Evolutionary conservation across 2,329 filamentous ascomycete genomes (phyloP).

Genomic region (Colletotrichum sp.): DNA sequence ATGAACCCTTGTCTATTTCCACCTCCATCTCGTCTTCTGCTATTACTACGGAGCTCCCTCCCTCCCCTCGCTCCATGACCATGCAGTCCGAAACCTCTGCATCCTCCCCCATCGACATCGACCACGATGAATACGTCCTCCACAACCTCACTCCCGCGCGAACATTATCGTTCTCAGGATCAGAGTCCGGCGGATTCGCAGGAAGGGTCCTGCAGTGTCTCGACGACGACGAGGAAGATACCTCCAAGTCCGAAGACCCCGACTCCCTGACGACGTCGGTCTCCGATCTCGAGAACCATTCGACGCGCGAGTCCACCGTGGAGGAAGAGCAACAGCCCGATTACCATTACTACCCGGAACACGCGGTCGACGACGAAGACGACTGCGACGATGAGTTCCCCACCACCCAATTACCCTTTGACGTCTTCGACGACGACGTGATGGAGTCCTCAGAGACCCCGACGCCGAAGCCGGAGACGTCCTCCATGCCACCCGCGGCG

Average conservation of each 20-base stretch:
- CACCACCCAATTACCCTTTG: conserved; percentile 42
- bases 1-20: conserved; percentile 46
- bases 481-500: conserved; percentile 14
- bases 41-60: conserved; percentile 38
- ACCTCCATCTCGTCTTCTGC: conserved; percentile 26
- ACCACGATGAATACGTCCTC: conserved; percentile 35
- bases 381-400: conserved; percentile 35
- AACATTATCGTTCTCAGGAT: conserved; percentile 57
- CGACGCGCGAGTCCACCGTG: conserved; percentile 30
- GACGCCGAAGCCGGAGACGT: conserved; percentile 43
- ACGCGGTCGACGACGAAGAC: conserved; percentile 31
- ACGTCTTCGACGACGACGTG: conserved; percentile 34
- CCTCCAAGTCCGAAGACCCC: conserved; percentile 49
- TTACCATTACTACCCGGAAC: conserved; percentile 24
- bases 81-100: conserved; percentile 49
- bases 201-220: conserved; percentile 23
- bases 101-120: conserved; percentile 38
- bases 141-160: conserved; percentile 46
- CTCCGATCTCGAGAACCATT: conserved; percentile 48
- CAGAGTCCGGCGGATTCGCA: conserved; percentile 47
- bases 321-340: conserved; percentile 31
- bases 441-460: conserved; percentile 46
- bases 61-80: conserved; percentile 57
- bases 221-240: conserved; percentile 38
- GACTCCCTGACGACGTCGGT: conserved; percentile 49